A percentile compares a stretch with the other conserved stretches of the same genome.
phyloP scores from a whole-genome alignment of 768 basidiomycete genomes.

The Kwoniella shandongensis region DNA sequence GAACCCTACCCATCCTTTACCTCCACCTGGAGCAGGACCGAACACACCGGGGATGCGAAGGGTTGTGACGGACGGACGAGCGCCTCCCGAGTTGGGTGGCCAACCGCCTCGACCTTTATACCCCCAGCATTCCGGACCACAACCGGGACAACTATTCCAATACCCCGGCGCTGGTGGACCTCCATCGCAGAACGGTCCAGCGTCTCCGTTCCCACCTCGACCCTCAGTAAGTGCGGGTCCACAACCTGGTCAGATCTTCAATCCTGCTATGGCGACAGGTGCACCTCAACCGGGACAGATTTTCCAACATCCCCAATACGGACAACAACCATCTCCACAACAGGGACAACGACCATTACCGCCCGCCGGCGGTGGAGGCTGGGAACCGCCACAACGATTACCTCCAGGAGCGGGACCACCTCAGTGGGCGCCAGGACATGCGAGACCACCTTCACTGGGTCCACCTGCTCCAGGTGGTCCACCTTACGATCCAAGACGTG shows the following conservation, averaged over 20 bases:
- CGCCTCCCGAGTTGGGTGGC: slow-evolving; percentile 7
- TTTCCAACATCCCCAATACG: slow-evolving; percentile 13
- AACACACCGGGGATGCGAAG: slow-evolving; percentile 26
- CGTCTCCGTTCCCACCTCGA: slow-evolving; percentile 23
- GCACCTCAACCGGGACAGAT: slow-evolving; percentile 22
- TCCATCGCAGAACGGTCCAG: slow-evolving; percentile 3
- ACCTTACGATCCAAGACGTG: slow-evolving; percentile 15
- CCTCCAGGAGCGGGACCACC: slow-evolving; percentile 24
- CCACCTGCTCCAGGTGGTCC: slow-evolving; percentile 5
- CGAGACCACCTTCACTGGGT: slow-evolving; percentile 4
- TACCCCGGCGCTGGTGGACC: slow-evolving; percentile 26
- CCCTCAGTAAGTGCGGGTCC: slow-evolving; percentile 21
- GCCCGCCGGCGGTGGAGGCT: slow-evolving; percentile 15
- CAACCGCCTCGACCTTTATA: slow-evolving; percentile 14
- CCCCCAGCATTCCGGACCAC: slow-evolving; percentile 39
- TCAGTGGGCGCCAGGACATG: slow-evolving; percentile 8
- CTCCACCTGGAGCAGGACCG: slow-evolving; percentile 3
- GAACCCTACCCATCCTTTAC: slow-evolving; percentile 21
- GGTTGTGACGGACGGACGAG: slow-evolving; percentile 40
- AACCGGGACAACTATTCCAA: slow-evolving; percentile 52
- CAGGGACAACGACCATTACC: slow-evolving; percentile 17
- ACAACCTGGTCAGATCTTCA: slow-evolving; percentile 47
- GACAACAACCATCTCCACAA: slow-evolving; percentile 3
- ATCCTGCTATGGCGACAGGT: not conserved
- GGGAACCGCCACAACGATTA: slow-evolving; percentile 23